Evolutionary conservation across 306 rosid genomes (phyloP), one percentile per base, ranked within the genome.

Genomic region (Cucurbita moschata): DNA sequence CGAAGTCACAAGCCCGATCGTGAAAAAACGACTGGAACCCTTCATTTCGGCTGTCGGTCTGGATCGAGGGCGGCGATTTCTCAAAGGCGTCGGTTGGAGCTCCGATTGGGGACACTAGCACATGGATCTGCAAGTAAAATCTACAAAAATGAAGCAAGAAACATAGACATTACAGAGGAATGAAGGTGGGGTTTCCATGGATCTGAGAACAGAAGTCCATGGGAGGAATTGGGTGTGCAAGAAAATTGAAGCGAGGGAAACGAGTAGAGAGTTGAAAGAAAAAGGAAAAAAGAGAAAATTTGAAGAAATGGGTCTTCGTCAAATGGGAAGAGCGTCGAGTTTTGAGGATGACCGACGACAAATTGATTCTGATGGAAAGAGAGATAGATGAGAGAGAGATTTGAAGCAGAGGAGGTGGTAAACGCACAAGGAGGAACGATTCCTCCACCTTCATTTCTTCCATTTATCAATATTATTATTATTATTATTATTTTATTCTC

Each of bases 11-110:
- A 95, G 83, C 19, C 90, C 90, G 76, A 95, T 80, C 79, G 99
- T 95, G 92, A 95, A 91, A 1, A 88, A 74, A 62, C 96, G 92
- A 73, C 80, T 91, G 21, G 86, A 52, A 30, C 86, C 80, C 88
- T 90, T 93, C 96, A 90, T 90, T 55, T 12, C 61, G 38, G 47
- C 71, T 75, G 75, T 47, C 82, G 82, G 83, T 71, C 65, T 72
- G 21, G 86, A 85, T 83, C 82, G 47, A 74, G 60, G 86, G 87
- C 87, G 80, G 86, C 38, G 73, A 83, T 57, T 84, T 43, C 10
- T 8, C 6, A 12, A 47, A 46, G 39, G 21, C 43, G 23, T 52
- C 9, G 60, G 30, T 51, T 10, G 43, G 4, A 70, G 88, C 87
- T 83, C 83, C 54, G 66, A 82, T 66, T 84, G 12, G 76, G 63